Conservation (phyloP, 1,139 yeast species). For the Geotrichum bryndzae region DNA sequence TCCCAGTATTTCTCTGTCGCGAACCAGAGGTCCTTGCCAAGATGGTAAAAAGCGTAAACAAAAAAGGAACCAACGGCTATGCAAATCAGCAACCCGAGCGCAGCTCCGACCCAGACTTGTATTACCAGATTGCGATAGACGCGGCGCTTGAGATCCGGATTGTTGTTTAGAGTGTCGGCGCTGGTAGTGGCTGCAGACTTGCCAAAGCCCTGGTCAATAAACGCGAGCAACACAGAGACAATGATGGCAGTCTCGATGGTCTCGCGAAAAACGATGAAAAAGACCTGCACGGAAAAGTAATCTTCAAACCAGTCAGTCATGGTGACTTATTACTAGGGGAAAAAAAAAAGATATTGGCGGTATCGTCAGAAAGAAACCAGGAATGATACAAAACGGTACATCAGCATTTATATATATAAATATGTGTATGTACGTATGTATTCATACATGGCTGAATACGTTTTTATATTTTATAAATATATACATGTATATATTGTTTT, state of each 20-base stretch:
- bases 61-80: slow-evolving; percentile 68
- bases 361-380: neutral
- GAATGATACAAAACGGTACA: neutral
- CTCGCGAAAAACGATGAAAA: slow-evolving; percentile 82
- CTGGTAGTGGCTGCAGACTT: slow-evolving; percentile 22
- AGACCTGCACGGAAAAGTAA: slow-evolving; percentile 66
- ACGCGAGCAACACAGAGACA: slow-evolving; percentile 77
- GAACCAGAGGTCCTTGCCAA: slow-evolving; percentile 78
- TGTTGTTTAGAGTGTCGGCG: neutral
- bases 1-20: slow-evolving; percentile 87
- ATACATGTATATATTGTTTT: no score
- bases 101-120: slow-evolving; percentile 86
- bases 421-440: neutral
- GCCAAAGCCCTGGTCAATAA: slow-evolving; percentile 58
- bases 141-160: neutral
- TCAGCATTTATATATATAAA: neutral
- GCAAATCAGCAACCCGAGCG: slow-evolving; percentile 67
- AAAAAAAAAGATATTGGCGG: neutral
- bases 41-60: slow-evolving; percentile 65
- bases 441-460: no score
- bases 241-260: slow-evolving; percentile 83
- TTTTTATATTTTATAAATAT: no score
- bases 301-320: slow-evolving; percentile 36
- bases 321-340: neutral
- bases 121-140: slow-evolving; percentile 38